Evolutionary conservation across 1,284 basidiomycete species (phyloP).

Genomic region (Coriolopsis trogii): DNA sequence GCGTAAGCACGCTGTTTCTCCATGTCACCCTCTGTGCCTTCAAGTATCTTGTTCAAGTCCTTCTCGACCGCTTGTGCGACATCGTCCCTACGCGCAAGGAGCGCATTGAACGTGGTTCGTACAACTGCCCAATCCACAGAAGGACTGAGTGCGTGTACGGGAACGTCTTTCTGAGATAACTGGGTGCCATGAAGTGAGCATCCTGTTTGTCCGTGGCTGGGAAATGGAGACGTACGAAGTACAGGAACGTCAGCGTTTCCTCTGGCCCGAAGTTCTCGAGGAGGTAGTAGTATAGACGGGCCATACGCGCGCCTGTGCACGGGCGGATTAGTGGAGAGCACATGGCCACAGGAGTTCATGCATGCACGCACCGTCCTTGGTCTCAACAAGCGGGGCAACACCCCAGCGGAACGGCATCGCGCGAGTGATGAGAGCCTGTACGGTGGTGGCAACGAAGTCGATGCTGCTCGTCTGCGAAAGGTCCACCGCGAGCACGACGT

Average conservation of each 20-base stretch:
- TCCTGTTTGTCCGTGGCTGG: too few relatives aligned
- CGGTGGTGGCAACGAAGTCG: constrained; percentile 62
- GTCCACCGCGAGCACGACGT: constrained; percentile 80
- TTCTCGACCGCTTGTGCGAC: constrained; percentile 33
- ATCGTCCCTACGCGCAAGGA: constrained; percentile 30
- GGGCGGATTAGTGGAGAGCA: too few relatives aligned
- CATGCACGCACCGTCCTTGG: constrained; percentile 50
- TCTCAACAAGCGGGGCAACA: constrained; percentile 73
- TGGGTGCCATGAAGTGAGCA: constrained; percentile 19
- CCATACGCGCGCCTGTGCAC: constrained; percentile 77
- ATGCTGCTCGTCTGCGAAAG: constrained; percentile 65
- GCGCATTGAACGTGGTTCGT: constrained; percentile 44
- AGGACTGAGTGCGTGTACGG: constrained; percentile 35
- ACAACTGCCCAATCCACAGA: constrained; percentile 50
- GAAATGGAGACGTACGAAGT: constrained; percentile 43
- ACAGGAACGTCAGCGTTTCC: constrained; percentile 63
- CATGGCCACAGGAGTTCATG: too few relatives aligned
- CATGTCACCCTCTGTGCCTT: constrained; percentile 34
- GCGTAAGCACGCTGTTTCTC: constrained; percentile 53
- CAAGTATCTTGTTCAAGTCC: constrained; percentile 47
- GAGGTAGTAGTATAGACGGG: constrained; percentile 71
- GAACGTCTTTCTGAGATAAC: constrained; percentile 41
- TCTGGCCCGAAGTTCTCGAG: constrained; percentile 65
- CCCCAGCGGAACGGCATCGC: constrained; percentile 83
- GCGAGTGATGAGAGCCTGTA: constrained; percentile 72